phyloP scores from a whole-genome alignment of 1,139 yeast species.

The Yamadazyma jaroonii region DNA sequence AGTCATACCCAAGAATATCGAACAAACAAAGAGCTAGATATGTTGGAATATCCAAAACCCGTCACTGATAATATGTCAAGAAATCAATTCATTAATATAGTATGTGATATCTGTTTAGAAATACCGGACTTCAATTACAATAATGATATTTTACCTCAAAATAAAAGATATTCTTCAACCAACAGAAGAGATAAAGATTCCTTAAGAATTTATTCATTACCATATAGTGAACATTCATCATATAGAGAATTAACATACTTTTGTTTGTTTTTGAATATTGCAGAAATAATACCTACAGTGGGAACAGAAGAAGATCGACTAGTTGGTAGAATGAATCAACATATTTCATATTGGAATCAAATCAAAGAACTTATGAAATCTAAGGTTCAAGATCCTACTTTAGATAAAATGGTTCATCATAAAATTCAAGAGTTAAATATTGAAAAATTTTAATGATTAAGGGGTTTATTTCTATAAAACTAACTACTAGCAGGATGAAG shows the following conservation, averaged over 20 bases:
- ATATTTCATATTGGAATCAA: constrained; percentile 47
- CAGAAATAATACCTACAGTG: constrained; percentile 76
- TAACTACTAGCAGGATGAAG: constrained; percentile 10
- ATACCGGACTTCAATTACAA: constrained; percentile 24
- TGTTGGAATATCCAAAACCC: constrained; percentile 17
- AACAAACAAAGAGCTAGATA: constrained; percentile 12
- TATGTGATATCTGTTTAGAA: constrained; percentile 14
- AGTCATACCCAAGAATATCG: constrained; percentile 36
- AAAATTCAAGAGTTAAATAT: constrained; percentile 15
- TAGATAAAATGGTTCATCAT: constrained; percentile 13
- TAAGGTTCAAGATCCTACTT: constrained; percentile 8
- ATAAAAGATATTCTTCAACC: constrained; percentile 16
- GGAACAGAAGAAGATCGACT: constrained; percentile 43
- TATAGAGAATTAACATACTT: constrained; percentile 74
- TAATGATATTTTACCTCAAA: constrained; percentile 34
- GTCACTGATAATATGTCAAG: background rate
- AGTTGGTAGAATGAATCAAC: constrained; percentile 38
- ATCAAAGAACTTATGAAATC: constrained; percentile 16
- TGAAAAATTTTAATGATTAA: constrained; percentile 16
- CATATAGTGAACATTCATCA: constrained; percentile 93
- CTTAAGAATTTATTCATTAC: constrained; percentile 57
- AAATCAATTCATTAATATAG: constrained; percentile 12
- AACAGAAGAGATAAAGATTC: constrained; percentile 24
- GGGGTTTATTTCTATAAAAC: too few species aligned
- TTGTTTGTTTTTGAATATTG: constrained; percentile 48